Evolutionary conservation across 208 protist genomes (phyloP), one percentile per base, ranked within the genome.

Genomic region (Leishmania turanica): DNA sequence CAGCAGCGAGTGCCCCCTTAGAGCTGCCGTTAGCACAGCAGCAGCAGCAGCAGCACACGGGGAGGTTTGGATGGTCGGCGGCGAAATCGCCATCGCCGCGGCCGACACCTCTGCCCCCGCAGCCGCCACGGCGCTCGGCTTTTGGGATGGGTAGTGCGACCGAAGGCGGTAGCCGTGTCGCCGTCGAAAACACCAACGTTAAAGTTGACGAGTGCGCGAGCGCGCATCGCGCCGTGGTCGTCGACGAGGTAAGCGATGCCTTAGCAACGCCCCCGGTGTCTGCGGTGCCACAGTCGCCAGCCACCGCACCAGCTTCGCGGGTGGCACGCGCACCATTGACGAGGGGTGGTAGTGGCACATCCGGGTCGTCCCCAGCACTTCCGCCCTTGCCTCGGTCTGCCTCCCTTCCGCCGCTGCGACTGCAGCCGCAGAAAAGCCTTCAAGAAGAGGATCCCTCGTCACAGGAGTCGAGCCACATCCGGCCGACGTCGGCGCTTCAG

Each of bases 1-100:
- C 80, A 3, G 47, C 56, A 0, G 73, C 75, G 24, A 77, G 49
- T 40, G 60, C 64, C 42, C 9, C 66, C 11, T 24, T 72, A 31
- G 80, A 80, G 7, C 15, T 70, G 47, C 69, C 78, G 64, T 11
- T n/a, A 27, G 31, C 27, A 31, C 58, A 64, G 58, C 58, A 64
- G 68, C 62, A 58, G 68, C 62, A 42, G 62, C 75, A 64, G 68
- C 62, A 58, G 8, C 75, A 64, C 47, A 74, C 69, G 47, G 75
- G 80, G 47, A 75, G 75, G n/a, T 19, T 58, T 5, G 75, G 66
- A 37, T 47, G 58, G 37, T 58, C 70, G 70, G 27, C 34, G n/a
- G 34, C 11, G 51, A 42, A 27, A 17, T 27, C n/a, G n/a, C 27
- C 72, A 56, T 42, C 72, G 34, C 51, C 47, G n/a, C 49, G 31